phyloP scores from a whole-genome alignment of 768 basidiomycete species.

The Calvatia gigantea region DNA sequence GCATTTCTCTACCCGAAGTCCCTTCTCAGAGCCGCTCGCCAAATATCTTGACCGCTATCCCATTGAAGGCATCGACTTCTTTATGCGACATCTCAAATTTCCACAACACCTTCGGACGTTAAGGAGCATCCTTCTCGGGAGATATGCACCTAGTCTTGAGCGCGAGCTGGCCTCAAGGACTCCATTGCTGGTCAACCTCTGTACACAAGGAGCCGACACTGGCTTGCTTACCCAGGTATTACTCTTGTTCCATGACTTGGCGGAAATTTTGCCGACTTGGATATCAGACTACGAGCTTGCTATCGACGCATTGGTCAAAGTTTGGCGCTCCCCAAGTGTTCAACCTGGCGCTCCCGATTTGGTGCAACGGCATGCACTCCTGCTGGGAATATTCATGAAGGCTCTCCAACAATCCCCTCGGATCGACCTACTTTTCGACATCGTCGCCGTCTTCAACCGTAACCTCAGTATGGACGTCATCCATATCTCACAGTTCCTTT shows the following conservation, averaged over 20 bases:
- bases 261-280: slow-evolving; percentile 66
- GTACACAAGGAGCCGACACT: slow-evolving; percentile 47
- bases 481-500: slow-evolving; percentile 79
- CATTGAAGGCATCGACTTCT: slow-evolving; percentile 78
- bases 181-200: slow-evolving; percentile 45
- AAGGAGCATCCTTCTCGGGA: slow-evolving; percentile 77
- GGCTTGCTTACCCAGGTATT: slow-evolving; percentile 65
- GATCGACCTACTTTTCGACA: slow-evolving; percentile 85
- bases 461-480: slow-evolving; percentile 80
- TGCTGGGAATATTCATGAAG: slow-evolving; percentile 76
- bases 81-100: slow-evolving; percentile 75
- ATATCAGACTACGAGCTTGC: slow-evolving; percentile 62
- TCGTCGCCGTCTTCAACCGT: slow-evolving; percentile 77
- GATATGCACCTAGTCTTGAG: slow-evolving; percentile 71
- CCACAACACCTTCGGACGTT: slow-evolving; percentile 80
- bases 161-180: slow-evolving; percentile 65
- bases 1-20: slow-evolving; percentile 85
- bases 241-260: slow-evolving; percentile 73
- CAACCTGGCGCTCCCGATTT: slow-evolving; percentile 46
- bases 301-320: slow-evolving; percentile 63
- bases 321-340: slow-evolving; percentile 64
- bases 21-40: slow-evolving; percentile 90
- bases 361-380: slow-evolving; percentile 57
- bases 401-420: slow-evolving; percentile 68
- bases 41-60: slow-evolving; percentile 92